Evolutionary conservation across 1,284 basidiomycete species (phyloP).

Genomic region (Ganoderma meredithae): DNA sequence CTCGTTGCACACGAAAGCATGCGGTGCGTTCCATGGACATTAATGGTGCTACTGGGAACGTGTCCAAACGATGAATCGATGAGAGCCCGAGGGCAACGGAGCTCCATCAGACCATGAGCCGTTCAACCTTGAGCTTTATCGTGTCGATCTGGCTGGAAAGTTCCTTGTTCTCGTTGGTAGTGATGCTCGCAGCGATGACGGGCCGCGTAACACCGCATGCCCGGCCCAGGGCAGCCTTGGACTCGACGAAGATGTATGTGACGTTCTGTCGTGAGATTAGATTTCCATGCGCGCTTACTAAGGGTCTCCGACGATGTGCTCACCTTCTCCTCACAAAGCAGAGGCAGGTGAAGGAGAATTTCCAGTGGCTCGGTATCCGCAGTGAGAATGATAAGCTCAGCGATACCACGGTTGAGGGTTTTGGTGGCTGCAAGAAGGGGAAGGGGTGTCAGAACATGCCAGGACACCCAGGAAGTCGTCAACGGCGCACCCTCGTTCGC

Average conservation of each 20-base stretch:
- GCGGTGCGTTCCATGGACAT: slow-evolving; percentile 9
- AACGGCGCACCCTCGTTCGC: slow-evolving; percentile 84
- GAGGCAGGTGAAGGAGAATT: slow-evolving; percentile 95
- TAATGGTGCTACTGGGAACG: background rate
- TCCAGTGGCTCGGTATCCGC: slow-evolving; percentile 98
- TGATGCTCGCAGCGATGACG: slow-evolving; percentile 95
- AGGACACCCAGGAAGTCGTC: background rate
- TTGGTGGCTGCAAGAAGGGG: slow-evolving; percentile 77
- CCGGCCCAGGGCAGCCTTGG: slow-evolving; percentile 93
- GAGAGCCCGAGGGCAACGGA: slow-evolving; percentile 5
- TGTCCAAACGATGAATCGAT: slow-evolving; percentile 14
- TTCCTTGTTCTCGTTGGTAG: slow-evolving; percentile 95
- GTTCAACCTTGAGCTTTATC: slow-evolving; percentile 91
- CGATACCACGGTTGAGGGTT: slow-evolving; percentile 98
- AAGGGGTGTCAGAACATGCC: slow-evolving; percentile 1
- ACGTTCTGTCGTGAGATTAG: slow-evolving; percentile 72
- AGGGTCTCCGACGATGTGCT: slow-evolving; percentile 21
- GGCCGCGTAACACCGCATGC: slow-evolving; percentile 97
- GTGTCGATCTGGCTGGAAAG: slow-evolving; percentile 90
- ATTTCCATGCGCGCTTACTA: slow-evolving; percentile 20
- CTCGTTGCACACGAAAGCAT: slow-evolving; percentile 15
- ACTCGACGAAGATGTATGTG: slow-evolving; percentile 94
- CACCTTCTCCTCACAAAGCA: slow-evolving; percentile 99
- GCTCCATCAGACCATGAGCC: slow-evolving; percentile 52
- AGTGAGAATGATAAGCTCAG: slow-evolving; percentile 98